phyloP scores from a whole-genome alignment of 331 rosid genomes.

The Rosa hybrid region DNA sequence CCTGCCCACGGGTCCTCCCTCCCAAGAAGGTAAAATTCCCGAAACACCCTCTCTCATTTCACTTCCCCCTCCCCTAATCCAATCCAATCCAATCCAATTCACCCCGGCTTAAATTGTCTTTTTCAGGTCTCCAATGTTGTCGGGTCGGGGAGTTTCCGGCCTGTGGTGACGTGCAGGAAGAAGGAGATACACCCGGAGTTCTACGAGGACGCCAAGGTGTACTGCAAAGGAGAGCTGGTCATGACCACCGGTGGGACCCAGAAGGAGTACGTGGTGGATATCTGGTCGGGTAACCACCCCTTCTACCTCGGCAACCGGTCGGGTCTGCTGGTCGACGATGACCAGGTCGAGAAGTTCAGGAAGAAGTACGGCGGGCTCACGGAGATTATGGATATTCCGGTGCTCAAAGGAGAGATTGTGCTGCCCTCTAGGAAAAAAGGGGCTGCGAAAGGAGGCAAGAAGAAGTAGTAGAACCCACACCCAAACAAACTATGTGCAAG shows the following conservation, averaged over 20 bases:
- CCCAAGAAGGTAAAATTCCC: conserved; percentile 29
- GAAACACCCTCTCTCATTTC: background rate
- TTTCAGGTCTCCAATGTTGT: conserved; percentile 34
- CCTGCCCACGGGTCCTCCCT: conserved; percentile 33
- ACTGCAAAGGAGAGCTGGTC: conserved; percentile 78
- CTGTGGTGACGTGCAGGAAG: conserved; percentile 71
- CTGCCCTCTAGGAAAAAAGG: conserved; percentile 66
- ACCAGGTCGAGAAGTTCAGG: conserved; percentile 90
- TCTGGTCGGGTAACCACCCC: conserved; percentile 97
- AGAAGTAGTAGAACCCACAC: conserved; percentile 41
- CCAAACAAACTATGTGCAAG: background rate
- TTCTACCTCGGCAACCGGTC: conserved; percentile 87
- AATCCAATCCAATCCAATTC: background rate
- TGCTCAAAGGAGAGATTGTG: conserved; percentile 75
- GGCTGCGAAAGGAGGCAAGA: conserved; percentile 61
- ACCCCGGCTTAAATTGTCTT: too few species aligned
- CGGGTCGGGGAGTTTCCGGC: conserved; percentile 18
- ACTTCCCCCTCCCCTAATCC: too few species aligned
- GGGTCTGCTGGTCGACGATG: conserved; percentile 51
- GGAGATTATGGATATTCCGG: conserved; percentile 74
- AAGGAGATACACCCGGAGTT: conserved; percentile 84
- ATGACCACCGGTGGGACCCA: conserved; percentile 93
- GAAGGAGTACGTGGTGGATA: conserved; percentile 90
- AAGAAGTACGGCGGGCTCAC: conserved; percentile 67
- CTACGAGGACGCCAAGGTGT: conserved; percentile 78